Conservation (phyloP, 2,329 filamentous ascomycete species). For the Aspergillus brasiliensis region DNA sequence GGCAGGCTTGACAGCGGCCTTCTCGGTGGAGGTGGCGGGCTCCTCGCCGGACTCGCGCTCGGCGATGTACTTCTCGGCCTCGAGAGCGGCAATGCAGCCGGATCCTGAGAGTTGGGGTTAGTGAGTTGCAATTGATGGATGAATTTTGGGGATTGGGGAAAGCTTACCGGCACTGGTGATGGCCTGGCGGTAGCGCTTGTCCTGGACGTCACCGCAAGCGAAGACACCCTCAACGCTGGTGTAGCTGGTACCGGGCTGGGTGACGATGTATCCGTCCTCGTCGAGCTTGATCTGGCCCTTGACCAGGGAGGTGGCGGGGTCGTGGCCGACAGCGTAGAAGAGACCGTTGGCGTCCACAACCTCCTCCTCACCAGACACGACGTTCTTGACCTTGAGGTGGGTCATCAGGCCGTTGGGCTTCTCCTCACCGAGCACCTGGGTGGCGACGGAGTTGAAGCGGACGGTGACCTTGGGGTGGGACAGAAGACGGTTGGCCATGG, state of each 20-base stretch:
- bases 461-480: conserved; percentile 88
- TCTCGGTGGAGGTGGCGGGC: conserved; percentile 37
- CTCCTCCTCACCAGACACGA: conserved; percentile 72
- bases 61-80: conserved; percentile 89
- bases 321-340: conserved; percentile 97
- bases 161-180: conserved; percentile 91
- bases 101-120: conserved; percentile 62
- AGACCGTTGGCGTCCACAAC: conserved; percentile 87
- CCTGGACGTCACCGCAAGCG: conserved; percentile 95
- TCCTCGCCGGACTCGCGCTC: conserved; percentile 66
- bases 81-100: conserved; percentile 91
- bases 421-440: conserved; percentile 81
- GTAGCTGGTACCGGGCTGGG: conserved; percentile 81
- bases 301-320: conserved; percentile 87
- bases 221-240: conserved; percentile 93
- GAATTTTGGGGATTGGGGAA: too few species aligned
- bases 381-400: conserved; percentile 80
- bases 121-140: not conserved
- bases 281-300: conserved; percentile 89
- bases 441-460: conserved; percentile 77
- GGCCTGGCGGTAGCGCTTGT: conserved; percentile 96
- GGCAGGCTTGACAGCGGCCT: not conserved
- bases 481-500: conserved; percentile 85
- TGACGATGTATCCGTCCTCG: conserved; percentile 86
- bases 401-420: conserved; percentile 79